Evolutionary conservation across 208 protist genomes (phyloP), one percentile per base, ranked within the genome.

Genomic region (Crithidia bombi): DNA sequence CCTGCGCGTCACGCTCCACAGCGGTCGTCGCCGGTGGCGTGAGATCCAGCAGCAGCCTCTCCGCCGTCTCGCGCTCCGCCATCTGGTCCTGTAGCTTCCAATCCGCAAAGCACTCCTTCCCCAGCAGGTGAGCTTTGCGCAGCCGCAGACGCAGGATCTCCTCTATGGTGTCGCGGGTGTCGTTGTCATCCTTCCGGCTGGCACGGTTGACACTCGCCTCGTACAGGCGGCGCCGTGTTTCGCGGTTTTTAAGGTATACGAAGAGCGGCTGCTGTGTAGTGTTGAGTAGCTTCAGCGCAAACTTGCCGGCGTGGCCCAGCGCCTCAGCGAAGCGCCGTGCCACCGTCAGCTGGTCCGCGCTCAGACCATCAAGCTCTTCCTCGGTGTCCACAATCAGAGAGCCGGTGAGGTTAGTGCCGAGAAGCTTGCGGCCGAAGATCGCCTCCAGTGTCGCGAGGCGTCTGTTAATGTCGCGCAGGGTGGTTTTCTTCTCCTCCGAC

Each of bases 41-140:
- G 15, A 75, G 50, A n/a, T 81, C 79, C 17, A 57, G 21, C 49
- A 89, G 57, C 28, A 89, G 79, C 70, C 69, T 21, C 68, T 47
- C 38, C 6, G 75, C 83, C 28, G 72, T 67, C 44, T 69, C 73
- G 11, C 43, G 30, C 32, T 77, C 71, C 10, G 82, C 82, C 82
- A 88, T 88, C 69, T 84, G 75, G 25, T 78, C 43, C 63, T 81
- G 73, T n/a, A 88, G 75, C 43, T 72, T 65, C 78, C 78, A 88
- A 63, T 88, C 82, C 17, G 75, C 72, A 57, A 88, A 88, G 79
- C 78, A 78, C 52, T 62, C 58, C 50, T 85, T 65, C 41, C 79
- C 82, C 23, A 83, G 50, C 26, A 88, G 64, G 33, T 79, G 52
- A 12, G 82, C 82, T 75, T 88, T 85, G 26, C 59, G 49, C 47